A percentile compares a stretch with the other conserved stretches of the same genome.
These are phyloP conservation scores for Stropharia rugosoannulata DNA, from an alignment of 768 basidiomycete species.

Conservation along the genomic window DNA sequence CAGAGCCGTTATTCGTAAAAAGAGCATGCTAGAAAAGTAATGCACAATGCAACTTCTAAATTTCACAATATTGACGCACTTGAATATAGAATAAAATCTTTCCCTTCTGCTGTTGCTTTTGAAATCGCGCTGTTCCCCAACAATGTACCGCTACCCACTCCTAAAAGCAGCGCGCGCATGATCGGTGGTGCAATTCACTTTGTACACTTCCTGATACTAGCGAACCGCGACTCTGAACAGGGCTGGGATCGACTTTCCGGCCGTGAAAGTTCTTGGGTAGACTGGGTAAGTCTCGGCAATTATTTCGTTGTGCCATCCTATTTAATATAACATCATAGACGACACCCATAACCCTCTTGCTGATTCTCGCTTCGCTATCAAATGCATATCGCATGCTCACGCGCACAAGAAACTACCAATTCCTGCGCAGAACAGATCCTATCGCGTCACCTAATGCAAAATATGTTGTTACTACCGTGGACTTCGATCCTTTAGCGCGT, in stretches of 20 bases:
- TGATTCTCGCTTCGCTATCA: constrained; percentile 52
- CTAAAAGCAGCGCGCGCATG: constrained; percentile 64
- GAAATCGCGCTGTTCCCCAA: constrained; percentile 82
- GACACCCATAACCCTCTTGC: constrained; percentile 55
- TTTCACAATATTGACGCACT: constrained; percentile 5
- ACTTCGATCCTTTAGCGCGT: constrained; percentile 41
- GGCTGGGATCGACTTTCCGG: constrained; percentile 81
- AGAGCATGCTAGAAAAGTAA: constrained; percentile 62
- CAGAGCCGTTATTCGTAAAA: constrained; percentile 63
- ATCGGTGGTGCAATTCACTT: constrained; percentile 66
- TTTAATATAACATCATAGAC: constrained; percentile 43
- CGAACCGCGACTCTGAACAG: constrained; percentile 63
- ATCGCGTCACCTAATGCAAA: constrained; percentile 69
- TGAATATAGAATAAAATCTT: constrained; percentile 47
- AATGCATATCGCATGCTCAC: constrained; percentile 72
- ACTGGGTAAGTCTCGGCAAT: constrained; percentile 58
- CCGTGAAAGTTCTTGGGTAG: constrained; percentile 67
- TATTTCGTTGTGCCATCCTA: background rate
- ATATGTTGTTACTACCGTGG: constrained; percentile 57
- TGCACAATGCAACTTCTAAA: constrained; percentile 1
- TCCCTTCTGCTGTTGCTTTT: constrained; percentile 75
- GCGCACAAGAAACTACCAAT: constrained; percentile 65
- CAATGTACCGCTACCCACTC: constrained; percentile 71
- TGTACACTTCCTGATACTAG: constrained; percentile 61
- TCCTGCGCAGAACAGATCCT: constrained; percentile 61